These are phyloP conservation scores for Hyaloperonospora brassicae DNA, from an alignment of 352 stramenopile species.

Conservation along the genomic window DNA sequence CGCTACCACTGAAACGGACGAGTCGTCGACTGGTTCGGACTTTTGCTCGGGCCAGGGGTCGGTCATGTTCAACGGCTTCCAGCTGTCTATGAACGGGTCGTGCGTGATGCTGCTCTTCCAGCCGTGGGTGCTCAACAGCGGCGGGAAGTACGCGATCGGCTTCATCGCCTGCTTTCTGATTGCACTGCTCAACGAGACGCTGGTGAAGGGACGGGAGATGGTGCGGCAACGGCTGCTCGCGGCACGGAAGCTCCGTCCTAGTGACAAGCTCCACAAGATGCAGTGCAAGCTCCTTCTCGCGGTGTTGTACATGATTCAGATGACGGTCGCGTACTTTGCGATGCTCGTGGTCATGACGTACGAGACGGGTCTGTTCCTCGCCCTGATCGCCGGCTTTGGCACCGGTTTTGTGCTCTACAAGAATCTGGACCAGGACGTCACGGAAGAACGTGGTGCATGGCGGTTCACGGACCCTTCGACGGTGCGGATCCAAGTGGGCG, in stretches of 20 bases:
- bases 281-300: conserved; percentile 54
- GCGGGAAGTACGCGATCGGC: conserved; percentile 62
- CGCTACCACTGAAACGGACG: conserved; percentile 12
- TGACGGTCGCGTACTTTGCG: conserved; percentile 75
- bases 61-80: conserved; percentile 81
- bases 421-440: conserved; percentile 60
- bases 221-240: conserved; percentile 40
- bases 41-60: conserved; percentile 65
- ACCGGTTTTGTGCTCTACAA: conserved; percentile 67
- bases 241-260: conserved; percentile 24
- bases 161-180: conserved; percentile 63
- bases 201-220: conserved; percentile 47
- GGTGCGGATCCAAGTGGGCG: conserved; percentile 69
- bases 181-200: conserved; percentile 54
- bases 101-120: conserved; percentile 74
- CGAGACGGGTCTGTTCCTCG: conserved; percentile 66
- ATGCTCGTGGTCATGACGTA: conserved; percentile 84
- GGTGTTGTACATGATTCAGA: conserved; percentile 70
- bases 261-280: conserved; percentile 52
- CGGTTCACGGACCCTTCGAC: conserved; percentile 65
- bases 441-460: conserved; percentile 60
- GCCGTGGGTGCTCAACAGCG: conserved; percentile 68
- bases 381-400: conserved; percentile 62
- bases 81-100: conserved; percentile 59
- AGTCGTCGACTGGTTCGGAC: conserved; percentile 22